Evolutionary conservation across 2,329 filamentous ascomycete genomes (phyloP), one percentile per base, ranked within the genome.

Genomic region (Chaetothyriales sp.): DNA sequence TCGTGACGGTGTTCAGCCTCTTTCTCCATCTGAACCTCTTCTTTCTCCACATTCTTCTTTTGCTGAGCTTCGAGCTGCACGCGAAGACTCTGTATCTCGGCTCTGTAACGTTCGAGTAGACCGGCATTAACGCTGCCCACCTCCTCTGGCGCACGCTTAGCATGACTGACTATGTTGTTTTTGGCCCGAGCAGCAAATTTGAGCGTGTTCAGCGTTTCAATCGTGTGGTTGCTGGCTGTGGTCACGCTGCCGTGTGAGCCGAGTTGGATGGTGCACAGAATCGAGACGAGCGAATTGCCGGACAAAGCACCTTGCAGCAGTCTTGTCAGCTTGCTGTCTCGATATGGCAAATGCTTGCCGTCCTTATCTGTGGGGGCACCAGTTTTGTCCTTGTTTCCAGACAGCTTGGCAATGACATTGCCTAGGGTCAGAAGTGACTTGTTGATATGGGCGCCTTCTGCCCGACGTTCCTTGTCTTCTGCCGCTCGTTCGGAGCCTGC

Each of bases 371-470:
- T 74, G 5, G 75, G 72, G 63, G 83, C 85, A 49, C 76, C 78
- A 51, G 84, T 77, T 66, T 88, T 90, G 43, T 94, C 86, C 63
- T 93, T 94, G 62, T 83, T 80, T 50, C 87, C 86, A 1, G 90
- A 93, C n/a, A 98, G 73, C 56, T 85, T 84, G 9, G 86, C 85
- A 64, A 98, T 95, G 61, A 98, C 92, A 1, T 87, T 98, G 48
- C 92, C 92, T 2, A 98, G 73, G 0, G 92, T 98, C 52, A 98
- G 78, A 62, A 98, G 70, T 66, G 88, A 95, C 71, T 96, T 96
- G 73, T 98, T 98, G 70, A 98, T 98, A 65, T 98, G 92, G 10
- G 90, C 90, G 56, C 92, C 92, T 68, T 98, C 92, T 15, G 87
- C 86, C 45, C 92, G 79, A 49, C 92, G 80, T 69, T 96, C 92